phyloP scores from a whole-genome alignment of 352 stramenopile species.

The Globisporangium ultimum region DNA sequence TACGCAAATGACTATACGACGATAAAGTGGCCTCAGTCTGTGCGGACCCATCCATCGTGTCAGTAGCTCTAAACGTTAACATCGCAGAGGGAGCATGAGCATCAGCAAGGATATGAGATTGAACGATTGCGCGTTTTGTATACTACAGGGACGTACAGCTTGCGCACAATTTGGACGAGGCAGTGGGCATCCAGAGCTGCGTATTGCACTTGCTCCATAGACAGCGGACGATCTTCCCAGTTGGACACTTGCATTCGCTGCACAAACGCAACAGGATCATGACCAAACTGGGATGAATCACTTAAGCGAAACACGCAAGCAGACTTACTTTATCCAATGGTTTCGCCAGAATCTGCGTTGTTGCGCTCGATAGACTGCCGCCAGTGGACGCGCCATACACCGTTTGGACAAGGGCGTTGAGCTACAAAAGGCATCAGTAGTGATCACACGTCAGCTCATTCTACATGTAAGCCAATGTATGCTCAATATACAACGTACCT shows the following conservation, averaged over 20 bases:
- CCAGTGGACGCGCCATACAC: conserved; percentile 22
- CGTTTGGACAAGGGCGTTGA: conserved; percentile 28
- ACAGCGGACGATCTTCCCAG: conserved; percentile 59
- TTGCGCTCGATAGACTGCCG: conserved; percentile 43
- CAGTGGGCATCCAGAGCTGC: conserved; percentile 62
- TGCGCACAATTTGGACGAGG: conserved; percentile 48
- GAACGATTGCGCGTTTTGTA: no score
- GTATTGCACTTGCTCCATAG: conserved; percentile 42
- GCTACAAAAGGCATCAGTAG: conserved; percentile 7
- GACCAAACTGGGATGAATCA: neutral
- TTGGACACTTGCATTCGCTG: conserved; percentile 70
- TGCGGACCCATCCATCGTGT: no score
- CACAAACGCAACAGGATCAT: conserved; percentile 1
- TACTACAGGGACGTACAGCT: conserved; percentile 30
- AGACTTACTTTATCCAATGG: conserved; percentile 55
- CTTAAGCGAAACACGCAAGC: neutral
- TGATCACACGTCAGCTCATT: neutral
- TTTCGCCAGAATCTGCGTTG: conserved; percentile 39
- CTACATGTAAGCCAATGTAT: neutral
- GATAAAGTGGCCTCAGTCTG: no score
- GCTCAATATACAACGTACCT: conserved; percentile 16
- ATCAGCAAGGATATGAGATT: conserved; percentile 6
- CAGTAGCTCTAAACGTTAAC: no score
- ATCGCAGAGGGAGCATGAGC: no score
- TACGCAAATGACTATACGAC: no score